Evolutionary conservation across 345 rosid genomes (phyloP).

Genomic region (Draba incana): DNA sequence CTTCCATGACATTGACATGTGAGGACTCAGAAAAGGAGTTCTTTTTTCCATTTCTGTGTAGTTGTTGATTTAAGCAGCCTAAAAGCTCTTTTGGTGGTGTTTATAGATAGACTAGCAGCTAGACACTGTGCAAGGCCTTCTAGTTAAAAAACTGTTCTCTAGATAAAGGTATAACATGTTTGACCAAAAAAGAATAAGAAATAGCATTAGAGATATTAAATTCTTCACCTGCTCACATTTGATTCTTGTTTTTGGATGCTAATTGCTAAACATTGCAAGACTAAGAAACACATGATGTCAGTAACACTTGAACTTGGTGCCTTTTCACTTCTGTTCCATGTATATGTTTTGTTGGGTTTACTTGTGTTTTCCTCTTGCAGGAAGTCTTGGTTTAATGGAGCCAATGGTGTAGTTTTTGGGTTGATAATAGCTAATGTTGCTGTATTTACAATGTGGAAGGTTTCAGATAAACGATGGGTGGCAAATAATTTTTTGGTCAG

Average conservation of each 20-base stretch:
- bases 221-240: constrained; percentile 4
- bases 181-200: no score
- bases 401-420: constrained; percentile 58
- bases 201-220: background rate
- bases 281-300: no score
- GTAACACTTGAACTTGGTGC: no score
- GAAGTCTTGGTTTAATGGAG: constrained; percentile 54
- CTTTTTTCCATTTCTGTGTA: constrained; percentile 3
- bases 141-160: background rate
- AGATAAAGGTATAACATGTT: no score
- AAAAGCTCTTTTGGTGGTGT: constrained; percentile 27
- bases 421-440: constrained; percentile 65
- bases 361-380: constrained; percentile 46
- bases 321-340: no score
- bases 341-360: background rate
- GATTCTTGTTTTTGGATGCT: constrained; percentile 11
- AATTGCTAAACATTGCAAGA: background rate
- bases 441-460: constrained; percentile 68
- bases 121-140: background rate
- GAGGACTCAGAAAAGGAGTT: constrained; percentile 1
- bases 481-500: constrained; percentile 66
- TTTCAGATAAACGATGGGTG: constrained; percentile 64
- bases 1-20: background rate
- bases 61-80: constrained; percentile 12
- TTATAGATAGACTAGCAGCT: background rate